Conservation (phyloP, 345 rosid genomes). For the Zanthoxylum bungeanum region DNA sequence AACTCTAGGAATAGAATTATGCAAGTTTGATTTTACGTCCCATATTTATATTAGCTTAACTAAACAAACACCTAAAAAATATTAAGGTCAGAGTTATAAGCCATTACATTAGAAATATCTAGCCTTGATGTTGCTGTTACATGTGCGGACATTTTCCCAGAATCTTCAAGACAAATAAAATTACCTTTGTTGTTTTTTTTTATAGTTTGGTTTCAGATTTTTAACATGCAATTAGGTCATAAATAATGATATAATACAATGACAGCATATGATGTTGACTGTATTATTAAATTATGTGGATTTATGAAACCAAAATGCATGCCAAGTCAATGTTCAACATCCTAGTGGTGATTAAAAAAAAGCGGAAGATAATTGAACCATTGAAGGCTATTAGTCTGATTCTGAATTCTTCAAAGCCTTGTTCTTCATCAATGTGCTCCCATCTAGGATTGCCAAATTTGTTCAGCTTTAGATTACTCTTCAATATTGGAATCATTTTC, state of each 20-base stretch:
- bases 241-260: not conserved
- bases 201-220: not conserved
- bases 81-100: not conserved
- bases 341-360: not conserved
- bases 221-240: not conserved
- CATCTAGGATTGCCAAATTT: conserved; percentile 3
- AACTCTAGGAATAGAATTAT: too few relatives aligned
- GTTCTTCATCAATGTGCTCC: not conserved
- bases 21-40: too few relatives aligned
- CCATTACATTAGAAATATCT: not conserved
- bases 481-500: conserved; percentile 9
- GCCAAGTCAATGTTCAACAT: not conserved
- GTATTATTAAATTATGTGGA: not conserved
- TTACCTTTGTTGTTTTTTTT: not conserved
- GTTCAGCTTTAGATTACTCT: not conserved
- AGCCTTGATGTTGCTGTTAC: too few relatives aligned
- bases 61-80: too few relatives aligned
- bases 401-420: not conserved
- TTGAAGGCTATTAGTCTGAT: not conserved
- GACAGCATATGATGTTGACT: not conserved
- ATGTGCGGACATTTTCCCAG: not conserved
- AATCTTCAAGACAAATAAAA: not conserved
- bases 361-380: not conserved
- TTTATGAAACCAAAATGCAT: not conserved
- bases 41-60: too few relatives aligned